These are phyloP conservation scores for Cercophora samala DNA, from an alignment of 495 filamentous ascomycete genomes.

Conservation along the genomic window DNA sequence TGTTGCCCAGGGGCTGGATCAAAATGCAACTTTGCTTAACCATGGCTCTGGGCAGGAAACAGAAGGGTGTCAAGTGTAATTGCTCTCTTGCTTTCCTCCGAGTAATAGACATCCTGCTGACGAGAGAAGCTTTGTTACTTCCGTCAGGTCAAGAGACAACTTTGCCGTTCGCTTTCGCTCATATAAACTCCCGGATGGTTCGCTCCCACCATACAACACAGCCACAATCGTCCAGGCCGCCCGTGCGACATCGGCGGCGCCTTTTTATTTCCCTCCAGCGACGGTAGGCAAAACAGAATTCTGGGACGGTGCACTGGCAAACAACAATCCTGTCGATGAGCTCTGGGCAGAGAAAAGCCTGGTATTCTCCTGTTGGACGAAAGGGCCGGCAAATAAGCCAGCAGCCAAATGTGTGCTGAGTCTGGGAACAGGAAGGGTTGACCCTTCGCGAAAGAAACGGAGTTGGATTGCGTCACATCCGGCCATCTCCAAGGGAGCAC, in stretches of 20 bases:
- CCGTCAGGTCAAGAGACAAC: background rate
- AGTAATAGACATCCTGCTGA: background rate
- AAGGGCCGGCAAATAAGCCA: background rate
- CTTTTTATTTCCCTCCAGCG: background rate
- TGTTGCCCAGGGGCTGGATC: background rate
- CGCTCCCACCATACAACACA: background rate
- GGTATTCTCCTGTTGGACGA: background rate
- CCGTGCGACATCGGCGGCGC: background rate
- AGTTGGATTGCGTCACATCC: background rate
- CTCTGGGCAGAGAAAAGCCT: background rate
- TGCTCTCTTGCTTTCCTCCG: background rate
- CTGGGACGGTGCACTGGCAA: background rate
- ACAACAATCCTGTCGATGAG: background rate
- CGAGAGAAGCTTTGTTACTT: background rate
- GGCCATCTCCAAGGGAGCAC: background rate
- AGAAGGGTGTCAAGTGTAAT: background rate
- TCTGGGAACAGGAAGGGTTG: background rate
- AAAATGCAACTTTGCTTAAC: background rate
- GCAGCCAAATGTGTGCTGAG: background rate
- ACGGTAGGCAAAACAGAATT: background rate
- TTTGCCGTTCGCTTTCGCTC: background rate
- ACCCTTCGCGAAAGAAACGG: background rate
- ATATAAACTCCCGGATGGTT: background rate
- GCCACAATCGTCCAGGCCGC: background rate
- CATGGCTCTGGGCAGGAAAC: background rate